Base-by-base conservation (phyloP, 805 yeast species). In the Ogataea philodendri region DNA sequence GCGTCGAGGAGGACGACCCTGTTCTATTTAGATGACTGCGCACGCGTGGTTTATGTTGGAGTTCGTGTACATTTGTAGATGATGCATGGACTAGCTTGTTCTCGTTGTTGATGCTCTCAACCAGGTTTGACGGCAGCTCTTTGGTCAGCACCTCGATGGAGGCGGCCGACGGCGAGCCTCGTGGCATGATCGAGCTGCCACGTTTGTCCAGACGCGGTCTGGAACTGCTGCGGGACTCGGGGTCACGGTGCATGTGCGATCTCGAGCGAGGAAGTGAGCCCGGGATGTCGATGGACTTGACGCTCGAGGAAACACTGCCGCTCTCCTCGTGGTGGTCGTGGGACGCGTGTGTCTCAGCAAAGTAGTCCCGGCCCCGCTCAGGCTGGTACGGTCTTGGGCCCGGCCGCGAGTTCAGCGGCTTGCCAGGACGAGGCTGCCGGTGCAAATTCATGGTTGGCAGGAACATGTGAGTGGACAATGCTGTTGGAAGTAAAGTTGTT, bases 391-490 rank as follows among this genome's bases (percentile, higher is more conserved):
- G n/a, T n/a, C n/a, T n/a, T n/a, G n/a, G n/a, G n/a, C n/a, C n/a
- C n/a, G n/a, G n/a, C n/a, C n/a, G n/a, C n/a, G n/a, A n/a, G n/a
- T n/a, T n/a, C n/a, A n/a, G n/a, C n/a, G n/a, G n/a, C n/a, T n/a
- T n/a, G n/a, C n/a, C n/a, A n/a, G n/a, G n/a, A n/a, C n/a, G n/a
- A n/a, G n/a, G n/a, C n/a, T 49, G 48, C 25, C 47, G 45, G 56
- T 43, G 68, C 30, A 54, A 26, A 19, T 45, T 47, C 37, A 49
- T 65, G 19, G 76, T 75, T 4, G 81, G 80, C 25, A 74, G 48
- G 51, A 76, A 75, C 79, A 76, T 75, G 50, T 76, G 81, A 2
- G 81, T 76, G 5, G 78, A 65, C 22, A 76, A 54, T 1, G 81
- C 81, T 4, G 79, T 74, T n/a, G 81, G 81, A 22, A 76, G 57